A percentile compares a stretch with the other conserved stretches of the same genome.
These are phyloP conservation scores for Ogataea corticis DNA, from an alignment of 805 yeast species.

Conservation along the genomic window DNA sequence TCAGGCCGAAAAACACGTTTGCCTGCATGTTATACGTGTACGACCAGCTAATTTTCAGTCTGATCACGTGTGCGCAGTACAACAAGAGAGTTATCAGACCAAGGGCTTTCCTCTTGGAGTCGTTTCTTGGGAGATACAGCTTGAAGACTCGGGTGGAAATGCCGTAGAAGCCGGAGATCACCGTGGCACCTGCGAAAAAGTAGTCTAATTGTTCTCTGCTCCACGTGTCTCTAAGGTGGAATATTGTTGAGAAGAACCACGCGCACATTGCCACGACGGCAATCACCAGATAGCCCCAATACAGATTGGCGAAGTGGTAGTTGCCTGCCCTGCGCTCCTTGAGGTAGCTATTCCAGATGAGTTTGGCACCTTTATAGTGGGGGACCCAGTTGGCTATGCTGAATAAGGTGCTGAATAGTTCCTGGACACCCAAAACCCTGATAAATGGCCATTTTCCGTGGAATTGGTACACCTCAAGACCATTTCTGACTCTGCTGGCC, in stretches of 20 bases:
- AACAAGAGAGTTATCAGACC: conserved; percentile 45
- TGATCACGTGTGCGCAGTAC: conserved; percentile 62
- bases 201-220: conserved; percentile 86
- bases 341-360: conserved; percentile 29
- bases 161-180: conserved; percentile 74
- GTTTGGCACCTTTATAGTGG: conserved; percentile 50
- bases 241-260: conserved; percentile 83
- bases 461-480: conserved; percentile 72
- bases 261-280: conserved; percentile 75
- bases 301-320: conserved; percentile 28
- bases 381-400: conserved; percentile 71
- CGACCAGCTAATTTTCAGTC: conserved; percentile 75
- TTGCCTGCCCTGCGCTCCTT: conserved; percentile 23
- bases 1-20: conserved; percentile 73
- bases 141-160: conserved; percentile 60
- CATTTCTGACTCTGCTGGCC: conserved; percentile 42
- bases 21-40: conserved; percentile 94
- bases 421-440: conserved; percentile 80
- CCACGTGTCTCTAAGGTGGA: conserved; percentile 82
- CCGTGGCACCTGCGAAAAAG: conserved; percentile 90
- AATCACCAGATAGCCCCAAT: conserved; percentile 45
- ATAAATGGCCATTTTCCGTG: conserved; percentile 98
- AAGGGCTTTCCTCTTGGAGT: conserved; percentile 36
- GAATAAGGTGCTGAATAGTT: conserved; percentile 75
- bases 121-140: conserved; percentile 44